Evolutionary conservation across 2,329 filamentous ascomycete species (phyloP), one percentile per base, ranked within the genome.

Genomic region (Monilinia laxa): DNA sequence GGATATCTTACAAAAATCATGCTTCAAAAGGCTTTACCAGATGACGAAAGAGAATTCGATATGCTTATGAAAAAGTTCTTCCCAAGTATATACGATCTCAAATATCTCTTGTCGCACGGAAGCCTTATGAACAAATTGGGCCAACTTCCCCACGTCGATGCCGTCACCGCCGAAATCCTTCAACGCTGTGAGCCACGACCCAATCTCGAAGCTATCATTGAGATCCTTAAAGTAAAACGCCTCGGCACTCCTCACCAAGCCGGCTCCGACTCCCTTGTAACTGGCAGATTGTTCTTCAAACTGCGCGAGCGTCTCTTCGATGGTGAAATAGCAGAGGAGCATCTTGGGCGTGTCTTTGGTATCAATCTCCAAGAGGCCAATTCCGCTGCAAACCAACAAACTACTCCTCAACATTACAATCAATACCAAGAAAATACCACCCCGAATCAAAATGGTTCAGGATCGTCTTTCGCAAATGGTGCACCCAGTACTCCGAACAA

Each of bases 1-100:
- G 95, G 93, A 59, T 98, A 98, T 76, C 83, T 99, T 57, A 93
- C 96, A 75, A 99, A 99, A 80, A 88, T 97, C 67, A 88, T 99
- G 77, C 89, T 91, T 67, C 91, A 91, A 79, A 85, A 88, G 71
- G 87, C 90, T 55, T 83, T 99, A 10, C 95, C 95, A 0, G 91
- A 93, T 72, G 92, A 96, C 72, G 95, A 98, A 77, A 85, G 89
- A 60, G 89, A 95, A 70, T 99, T 98, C 77, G 91, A 96, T 76
- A 86, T 89, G 74, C 86, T 94, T 58, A 92, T 98, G 79, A 91
- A 91, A 76, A 89, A 92, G 57, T 98, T 94, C 82, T 99, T 99
- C 78, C 95, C 95, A 0, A 90, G 89, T 23, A 87, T 96, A 0
- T 96, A 95, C 77, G 95, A 99, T 76, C 95, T 99, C 72, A 99